Base-by-base conservation (phyloP, 768 basidiomycete species). In the Neoboletus subvelutipes region DNA sequence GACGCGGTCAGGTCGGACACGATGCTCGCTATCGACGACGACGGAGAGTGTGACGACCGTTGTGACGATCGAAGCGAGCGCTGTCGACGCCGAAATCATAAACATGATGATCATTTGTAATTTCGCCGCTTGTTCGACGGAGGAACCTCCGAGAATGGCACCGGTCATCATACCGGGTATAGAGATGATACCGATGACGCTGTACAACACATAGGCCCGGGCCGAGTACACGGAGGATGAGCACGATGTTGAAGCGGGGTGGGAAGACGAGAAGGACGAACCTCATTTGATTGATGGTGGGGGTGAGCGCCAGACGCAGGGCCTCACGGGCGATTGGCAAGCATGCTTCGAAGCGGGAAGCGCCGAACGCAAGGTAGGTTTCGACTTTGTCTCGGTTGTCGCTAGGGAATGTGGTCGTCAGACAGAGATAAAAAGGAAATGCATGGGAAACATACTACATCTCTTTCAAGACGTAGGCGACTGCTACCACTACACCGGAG, bases 51-150 rank as follows among this genome's bases (percentile, higher is more conserved):
- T 78, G 41, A 84, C 73, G 54, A 86, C 71, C 1, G 87, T 86
- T 3, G 84, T 81, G 50, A 82, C 74, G 52, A 91, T 85, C 3
- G 86, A 79, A 13, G 88, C 82, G 26, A 95, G 79, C 0, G 86
- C 83, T 0, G 88, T 88, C 56, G 84, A 82, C 0, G 92, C 85
- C 3, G 86, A 85, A 45, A 94, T 91, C 88, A 94, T 90, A 73
- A 95, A 94, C 85, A 94, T 90, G 74, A 95, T 92, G 56, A 95
- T 85, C 87, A 94, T 94, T 64, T 94, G 94, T 17, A 94, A 75
- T 50, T 85, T 83, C 2, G 90, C 90, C 0, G 93, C 94, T 71
- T 92, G 91, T 20, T 90, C 80, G 41, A 94, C 89, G 31, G 87
- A 86, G 12, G 89, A 83, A 0, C 92, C 93, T 13, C 90, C 94